A percentile compares a stretch with the other conserved stretches of the same genome.
Evolutionary conservation across 805 yeast species (phyloP).

Genomic region (Priceomyces medius): DNA sequence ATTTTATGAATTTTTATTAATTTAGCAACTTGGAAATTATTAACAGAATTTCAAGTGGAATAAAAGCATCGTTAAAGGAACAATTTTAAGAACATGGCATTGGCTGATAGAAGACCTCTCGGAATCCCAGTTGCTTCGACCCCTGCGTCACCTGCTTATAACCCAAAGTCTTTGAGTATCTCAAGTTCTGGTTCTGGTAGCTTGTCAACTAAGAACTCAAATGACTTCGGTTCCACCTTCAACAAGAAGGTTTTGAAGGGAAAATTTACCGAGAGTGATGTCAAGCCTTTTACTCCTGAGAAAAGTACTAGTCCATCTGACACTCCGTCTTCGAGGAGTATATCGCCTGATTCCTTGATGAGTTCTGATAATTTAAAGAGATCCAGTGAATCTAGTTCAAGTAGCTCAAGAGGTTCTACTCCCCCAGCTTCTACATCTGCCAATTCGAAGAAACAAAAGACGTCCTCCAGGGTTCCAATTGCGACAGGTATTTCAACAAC

Average conservation of each 20-base stretch:
- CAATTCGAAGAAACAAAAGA: constrained; percentile 33
- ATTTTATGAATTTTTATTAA: constrained; percentile 4
- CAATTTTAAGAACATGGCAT: constrained; percentile 47
- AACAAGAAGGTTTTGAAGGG: constrained; percentile 19
- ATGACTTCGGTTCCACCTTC: constrained; percentile 8
- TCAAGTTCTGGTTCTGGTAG: constrained; percentile 9
- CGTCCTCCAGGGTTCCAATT: constrained; percentile 47
- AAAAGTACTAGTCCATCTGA: constrained; percentile 29
- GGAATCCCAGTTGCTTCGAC: constrained; percentile 51
- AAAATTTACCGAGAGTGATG: constrained; percentile 13
- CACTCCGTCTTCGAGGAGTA: constrained; percentile 39
- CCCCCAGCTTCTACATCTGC: constrained; percentile 21
- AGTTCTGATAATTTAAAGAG: constrained; percentile 19
- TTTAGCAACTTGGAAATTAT: constrained; percentile 2
- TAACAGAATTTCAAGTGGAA: constrained; percentile 5
- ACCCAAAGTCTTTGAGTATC: constrained; percentile 26
- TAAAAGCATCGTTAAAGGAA: constrained; percentile 5
- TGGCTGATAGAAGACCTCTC: constrained; percentile 66
- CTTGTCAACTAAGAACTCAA: constrained; percentile 8
- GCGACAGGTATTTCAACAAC: constrained; percentile 76
- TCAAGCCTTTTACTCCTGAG: constrained; percentile 24
- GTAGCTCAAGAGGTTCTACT: constrained; percentile 33
- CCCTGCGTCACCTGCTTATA: constrained; percentile 45
- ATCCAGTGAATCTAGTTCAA: constrained; percentile 16
- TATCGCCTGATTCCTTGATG: constrained; percentile 45